Evolutionary conservation across 306 rosid genomes (phyloP).

Genomic region (Castanea sativa): DNA sequence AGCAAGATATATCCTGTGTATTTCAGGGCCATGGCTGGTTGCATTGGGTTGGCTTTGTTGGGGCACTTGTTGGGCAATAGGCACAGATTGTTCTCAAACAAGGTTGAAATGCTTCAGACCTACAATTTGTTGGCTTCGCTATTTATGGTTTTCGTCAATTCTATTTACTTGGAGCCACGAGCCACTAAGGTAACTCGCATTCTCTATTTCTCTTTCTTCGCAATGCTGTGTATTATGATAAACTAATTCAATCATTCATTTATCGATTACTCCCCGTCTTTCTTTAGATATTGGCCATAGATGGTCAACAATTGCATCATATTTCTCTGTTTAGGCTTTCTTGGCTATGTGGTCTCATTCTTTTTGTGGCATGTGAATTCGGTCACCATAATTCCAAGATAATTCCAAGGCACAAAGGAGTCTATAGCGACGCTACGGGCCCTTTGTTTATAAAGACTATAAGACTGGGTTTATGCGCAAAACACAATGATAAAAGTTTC

Average conservation of each 20-base stretch:
- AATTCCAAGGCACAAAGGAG: no score
- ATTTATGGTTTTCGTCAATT: constrained; percentile 38
- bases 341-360: no score
- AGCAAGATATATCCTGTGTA: constrained; percentile 84
- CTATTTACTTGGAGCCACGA: constrained; percentile 73
- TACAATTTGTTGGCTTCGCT: constrained; percentile 48
- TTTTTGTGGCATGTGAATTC: no score
- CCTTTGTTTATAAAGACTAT: no score
- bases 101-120: constrained; percentile 32
- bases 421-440: no score
- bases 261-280: no score
- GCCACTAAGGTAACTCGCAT: constrained; percentile 60
- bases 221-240: neutral
- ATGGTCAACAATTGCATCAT: no score
- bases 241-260: neutral
- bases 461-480: no score
- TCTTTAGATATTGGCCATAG: no score
- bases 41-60: constrained; percentile 46
- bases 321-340: no score
- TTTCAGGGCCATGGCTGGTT: constrained; percentile 53
- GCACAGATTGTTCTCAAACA: neutral
- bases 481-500: no score
- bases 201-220: neutral
- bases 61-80: constrained; percentile 42
- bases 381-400: no score